phyloP scores from a whole-genome alignment of 2,329 filamentous ascomycete species.

The Fusarium sp. region DNA sequence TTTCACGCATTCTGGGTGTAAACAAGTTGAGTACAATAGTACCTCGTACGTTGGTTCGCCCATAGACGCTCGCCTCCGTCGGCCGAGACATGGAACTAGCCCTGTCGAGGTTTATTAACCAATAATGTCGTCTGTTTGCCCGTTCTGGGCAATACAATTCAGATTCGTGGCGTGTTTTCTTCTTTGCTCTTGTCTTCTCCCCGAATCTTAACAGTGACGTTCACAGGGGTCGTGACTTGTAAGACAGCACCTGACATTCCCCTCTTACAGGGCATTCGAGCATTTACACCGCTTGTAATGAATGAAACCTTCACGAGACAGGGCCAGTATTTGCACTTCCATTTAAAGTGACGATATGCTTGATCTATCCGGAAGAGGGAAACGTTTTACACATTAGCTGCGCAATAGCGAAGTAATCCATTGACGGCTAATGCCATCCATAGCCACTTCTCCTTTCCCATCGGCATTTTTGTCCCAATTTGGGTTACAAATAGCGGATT shows the following conservation, averaged over 20 bases:
- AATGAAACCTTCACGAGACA: neutral
- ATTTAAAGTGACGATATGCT: constrained; percentile 1
- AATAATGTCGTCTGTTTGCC: constrained; percentile 8
- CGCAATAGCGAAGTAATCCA: constrained; percentile 5
- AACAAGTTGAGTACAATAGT: neutral
- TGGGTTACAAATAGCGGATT: neutral
- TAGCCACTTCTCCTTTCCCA: neutral
- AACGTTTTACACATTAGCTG: neutral
- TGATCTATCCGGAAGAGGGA: constrained; percentile 8
- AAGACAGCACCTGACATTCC: constrained; percentile 25
- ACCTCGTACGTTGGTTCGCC: constrained; percentile 33
- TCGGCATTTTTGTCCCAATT: constrained; percentile 4
- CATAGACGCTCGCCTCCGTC: constrained; percentile 35
- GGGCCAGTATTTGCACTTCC: neutral
- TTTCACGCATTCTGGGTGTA: neutral
- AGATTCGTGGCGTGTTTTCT: constrained; percentile 25
- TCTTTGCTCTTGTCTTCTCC: neutral
- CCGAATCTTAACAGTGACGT: neutral
- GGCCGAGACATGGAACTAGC: constrained; percentile 40
- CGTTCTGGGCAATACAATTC: constrained; percentile 31
- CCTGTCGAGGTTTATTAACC: neutral
- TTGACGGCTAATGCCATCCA: neutral
- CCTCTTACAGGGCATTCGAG: constrained; percentile 24
- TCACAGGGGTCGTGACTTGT: constrained; percentile 20
- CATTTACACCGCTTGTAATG: constrained; percentile 32